Conservation (phyloP, 495 filamentous ascomycete genomes). For the Penicillium coffeae region DNA sequence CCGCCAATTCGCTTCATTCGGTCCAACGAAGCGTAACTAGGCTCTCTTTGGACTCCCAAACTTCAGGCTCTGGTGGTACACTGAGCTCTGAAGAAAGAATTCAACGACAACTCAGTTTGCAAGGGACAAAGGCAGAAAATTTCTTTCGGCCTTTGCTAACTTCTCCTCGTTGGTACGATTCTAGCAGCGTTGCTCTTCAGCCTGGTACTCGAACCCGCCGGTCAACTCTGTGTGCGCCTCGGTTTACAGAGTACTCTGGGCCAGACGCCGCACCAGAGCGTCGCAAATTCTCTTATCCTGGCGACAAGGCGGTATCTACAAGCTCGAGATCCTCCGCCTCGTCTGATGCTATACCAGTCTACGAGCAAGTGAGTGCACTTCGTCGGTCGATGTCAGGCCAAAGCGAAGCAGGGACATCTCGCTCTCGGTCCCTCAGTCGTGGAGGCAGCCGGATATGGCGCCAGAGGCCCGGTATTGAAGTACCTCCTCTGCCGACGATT, state of each 20-base stretch:
- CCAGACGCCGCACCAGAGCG: neutral
- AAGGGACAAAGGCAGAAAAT: conserved; percentile 11
- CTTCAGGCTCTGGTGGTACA: conserved; percentile 10
- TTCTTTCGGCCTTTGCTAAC: conserved; percentile 14
- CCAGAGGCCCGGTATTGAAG: conserved; percentile 14
- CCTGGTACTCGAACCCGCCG: conserved; percentile 12
- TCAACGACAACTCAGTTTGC: conserved; percentile 24
- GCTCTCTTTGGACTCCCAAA: conserved; percentile 28
- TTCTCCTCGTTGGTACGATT: conserved; percentile 22
- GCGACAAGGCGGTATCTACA: conserved; percentile 4
- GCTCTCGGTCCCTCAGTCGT: conserved; percentile 19
- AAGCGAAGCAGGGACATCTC: neutral
- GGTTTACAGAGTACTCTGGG: conserved; percentile 20
- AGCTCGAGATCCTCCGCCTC: conserved; percentile 4
- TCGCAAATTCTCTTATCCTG: neutral
- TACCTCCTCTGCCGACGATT: conserved; percentile 18
- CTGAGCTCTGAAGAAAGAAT: conserved; percentile 1
- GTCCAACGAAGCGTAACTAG: conserved; percentile 23
- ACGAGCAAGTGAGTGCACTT: conserved; percentile 1
- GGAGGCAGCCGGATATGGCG: conserved; percentile 15
- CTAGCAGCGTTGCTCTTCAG: conserved; percentile 4
- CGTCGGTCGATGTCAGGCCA: conserved; percentile 15
- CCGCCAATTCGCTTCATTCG: conserved; percentile 32
- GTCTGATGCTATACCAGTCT: conserved; percentile 3
- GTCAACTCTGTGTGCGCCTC: conserved; percentile 25